Evolutionary conservation across 2,329 filamentous ascomycete genomes (phyloP).

Genomic region (Pseudopyrenochaeta lycopersici): DNA sequence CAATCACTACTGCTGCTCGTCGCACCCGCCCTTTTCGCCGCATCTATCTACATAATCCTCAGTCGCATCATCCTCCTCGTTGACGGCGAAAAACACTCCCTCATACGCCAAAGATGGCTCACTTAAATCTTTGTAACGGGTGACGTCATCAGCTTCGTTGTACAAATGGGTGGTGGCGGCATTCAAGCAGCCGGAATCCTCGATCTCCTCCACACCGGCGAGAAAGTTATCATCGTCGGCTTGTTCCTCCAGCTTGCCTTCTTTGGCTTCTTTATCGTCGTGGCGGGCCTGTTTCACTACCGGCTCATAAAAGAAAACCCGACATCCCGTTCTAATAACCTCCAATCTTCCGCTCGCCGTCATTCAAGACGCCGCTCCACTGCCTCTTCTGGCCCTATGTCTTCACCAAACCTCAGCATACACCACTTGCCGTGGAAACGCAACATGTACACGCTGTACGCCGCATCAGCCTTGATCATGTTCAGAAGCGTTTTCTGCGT

Average conservation of each 20-base stretch:
- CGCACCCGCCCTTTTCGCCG: constrained; percentile 59
- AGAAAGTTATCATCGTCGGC: constrained; percentile 15
- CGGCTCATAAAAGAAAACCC: not conserved
- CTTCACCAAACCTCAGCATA: too few species aligned
- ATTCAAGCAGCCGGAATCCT: not conserved
- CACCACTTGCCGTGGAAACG: constrained; percentile 34
- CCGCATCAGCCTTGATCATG: constrained; percentile 57
- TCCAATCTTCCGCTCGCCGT: not conserved
- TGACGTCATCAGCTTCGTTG: constrained; percentile 56
- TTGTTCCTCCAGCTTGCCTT: constrained; percentile 57
- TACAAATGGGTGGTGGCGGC: constrained; percentile 42
- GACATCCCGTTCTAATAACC: not conserved
- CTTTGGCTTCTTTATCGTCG: constrained; percentile 57
- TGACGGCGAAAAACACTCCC: constrained; percentile 48
- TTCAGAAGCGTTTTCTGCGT: constrained; percentile 60
- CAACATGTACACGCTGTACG: constrained; percentile 55
- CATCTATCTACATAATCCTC: constrained; percentile 60
- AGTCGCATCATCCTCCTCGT: constrained; percentile 54
- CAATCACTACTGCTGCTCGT: constrained; percentile 54
- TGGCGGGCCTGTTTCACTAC: constrained; percentile 14
- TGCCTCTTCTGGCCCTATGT: too few species aligned
- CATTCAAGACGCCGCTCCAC: too few species aligned
- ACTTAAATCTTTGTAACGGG: constrained; percentile 57
- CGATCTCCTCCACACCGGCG: not conserved
- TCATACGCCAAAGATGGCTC: constrained; percentile 50